Evolutionary conservation across 441 rosid genomes (phyloP), one percentile per base, ranked within the genome.

Genomic region (Pelargonium citronellum): DNA sequence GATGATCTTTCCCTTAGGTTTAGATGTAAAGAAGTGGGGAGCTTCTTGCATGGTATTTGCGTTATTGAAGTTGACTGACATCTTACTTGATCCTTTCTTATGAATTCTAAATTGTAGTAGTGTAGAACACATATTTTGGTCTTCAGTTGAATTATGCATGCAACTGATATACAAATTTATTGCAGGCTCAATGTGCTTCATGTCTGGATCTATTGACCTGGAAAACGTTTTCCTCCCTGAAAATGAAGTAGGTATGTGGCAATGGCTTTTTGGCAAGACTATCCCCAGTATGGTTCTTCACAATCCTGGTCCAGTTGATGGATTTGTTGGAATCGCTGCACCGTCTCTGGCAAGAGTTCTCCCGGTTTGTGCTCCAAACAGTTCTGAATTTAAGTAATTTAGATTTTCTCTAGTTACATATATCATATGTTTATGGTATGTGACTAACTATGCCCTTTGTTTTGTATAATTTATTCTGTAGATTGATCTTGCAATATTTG

Each of bases 341-440:
- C 97, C 99, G 79, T 92, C 89, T 78, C 87, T 90, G 69, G 92
- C 96, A 62, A 92, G 96, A 85, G 88, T 95, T 79, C 91, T 95
- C 69, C 99, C 98, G 71, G 99, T 95, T 78, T 65, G 94, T 87
- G 69, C 67, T 80, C 66, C 51, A 51, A 69, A 53, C 1, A 13
- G 5, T 61, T 8, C 7, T 27, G 39, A 55, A 55, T 55, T 55
- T 49, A n/a, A 49, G 12, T 49, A 3, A 49, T 11, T 49, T 12
- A 16, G 17, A n/a, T 6, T 55, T 55, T 55, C 16, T 15, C 7
- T 5, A 15, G 61, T 55, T 9, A n/a, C 15, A 17, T n/a, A 5
- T 16, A 55, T 5, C 20, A 55, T 7, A 55, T 55, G 20, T 17
- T 55, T 55, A 20, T 55, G 61, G 22, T 20, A n/a, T 62, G 49